These are phyloP conservation scores for Fraxinus paxiana DNA, from an alignment of 305 asterid genomes.

Conservation along the genomic window DNA sequence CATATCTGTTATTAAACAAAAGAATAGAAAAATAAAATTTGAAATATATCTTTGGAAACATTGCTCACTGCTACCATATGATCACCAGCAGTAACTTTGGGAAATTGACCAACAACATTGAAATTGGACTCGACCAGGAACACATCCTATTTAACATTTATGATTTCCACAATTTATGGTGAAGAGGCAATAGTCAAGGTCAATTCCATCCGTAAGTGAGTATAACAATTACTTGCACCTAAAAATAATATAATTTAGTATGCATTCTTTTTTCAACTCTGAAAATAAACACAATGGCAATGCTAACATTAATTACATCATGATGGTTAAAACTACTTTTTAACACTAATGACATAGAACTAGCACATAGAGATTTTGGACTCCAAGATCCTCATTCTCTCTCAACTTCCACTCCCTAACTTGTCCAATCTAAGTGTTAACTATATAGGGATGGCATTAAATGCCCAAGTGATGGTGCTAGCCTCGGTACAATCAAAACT, in stretches of 20 bases:
- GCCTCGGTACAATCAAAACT: constrained; percentile 5
- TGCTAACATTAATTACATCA: neutral
- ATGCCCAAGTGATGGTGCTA: neutral
- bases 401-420: neutral
- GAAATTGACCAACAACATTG: neutral
- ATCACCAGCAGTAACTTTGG: neutral
- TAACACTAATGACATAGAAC: neutral
- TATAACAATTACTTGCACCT: neutral
- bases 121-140: neutral
- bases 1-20: constrained; percentile 44
- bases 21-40: neutral
- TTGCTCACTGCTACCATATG: neutral
- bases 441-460: neutral
- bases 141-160: neutral
- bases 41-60: neutral
- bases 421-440: neutral
- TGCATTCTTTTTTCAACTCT: neutral
- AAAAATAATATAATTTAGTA: neutral
- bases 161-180: neutral
- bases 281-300: neutral
- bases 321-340: neutral
- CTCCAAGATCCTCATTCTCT: neutral
- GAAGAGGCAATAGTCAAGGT: neutral
- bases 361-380: neutral
- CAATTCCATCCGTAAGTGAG: neutral